These are phyloP conservation scores for Alternaria arborescens DNA, from an alignment of 2,329 filamentous ascomycete genomes.

Conservation along the genomic window DNA sequence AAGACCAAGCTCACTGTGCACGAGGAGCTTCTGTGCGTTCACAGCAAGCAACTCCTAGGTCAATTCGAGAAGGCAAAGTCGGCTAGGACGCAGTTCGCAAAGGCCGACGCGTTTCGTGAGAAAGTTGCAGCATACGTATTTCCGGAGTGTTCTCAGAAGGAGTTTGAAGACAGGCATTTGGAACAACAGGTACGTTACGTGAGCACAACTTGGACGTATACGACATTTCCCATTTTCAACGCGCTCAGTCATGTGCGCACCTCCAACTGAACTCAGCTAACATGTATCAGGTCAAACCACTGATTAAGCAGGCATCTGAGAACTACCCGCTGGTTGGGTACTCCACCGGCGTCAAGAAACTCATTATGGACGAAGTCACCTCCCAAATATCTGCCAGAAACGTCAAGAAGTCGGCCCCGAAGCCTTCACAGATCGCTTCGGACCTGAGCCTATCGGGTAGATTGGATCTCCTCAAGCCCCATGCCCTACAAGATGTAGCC, in stretches of 20 bases:
- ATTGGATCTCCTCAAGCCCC: constrained; percentile 19
- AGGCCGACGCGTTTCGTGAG: constrained; percentile 3
- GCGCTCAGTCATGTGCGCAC: not conserved
- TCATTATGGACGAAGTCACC: constrained; percentile 7
- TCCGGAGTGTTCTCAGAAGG: not conserved
- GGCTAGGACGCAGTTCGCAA: not conserved
- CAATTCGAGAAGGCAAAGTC: constrained; percentile 13
- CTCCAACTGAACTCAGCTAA: not conserved
- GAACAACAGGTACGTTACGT: constrained; percentile 10
- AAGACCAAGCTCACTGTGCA: constrained; percentile 13
- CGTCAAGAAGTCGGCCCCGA: not conserved
- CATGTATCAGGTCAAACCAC: not conserved
- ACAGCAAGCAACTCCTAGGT: constrained; percentile 16
- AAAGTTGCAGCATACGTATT: not conserved
- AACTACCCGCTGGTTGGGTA: constrained; percentile 8
- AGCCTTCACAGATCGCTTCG: not conserved
- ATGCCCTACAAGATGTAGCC: constrained; percentile 16
- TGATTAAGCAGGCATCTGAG: not conserved
- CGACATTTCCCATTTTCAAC: not conserved
- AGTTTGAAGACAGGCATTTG: constrained; percentile 4
- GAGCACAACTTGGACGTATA: not conserved
- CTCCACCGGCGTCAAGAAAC: not conserved
- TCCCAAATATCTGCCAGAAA: constrained; percentile 15
- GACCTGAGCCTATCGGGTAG: constrained; percentile 2
- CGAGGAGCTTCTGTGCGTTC: constrained; percentile 18